Evolutionary conservation across 371 early-diverging fungal genomes (phyloP).

Genomic region (Rhizomucor miehei): DNA sequence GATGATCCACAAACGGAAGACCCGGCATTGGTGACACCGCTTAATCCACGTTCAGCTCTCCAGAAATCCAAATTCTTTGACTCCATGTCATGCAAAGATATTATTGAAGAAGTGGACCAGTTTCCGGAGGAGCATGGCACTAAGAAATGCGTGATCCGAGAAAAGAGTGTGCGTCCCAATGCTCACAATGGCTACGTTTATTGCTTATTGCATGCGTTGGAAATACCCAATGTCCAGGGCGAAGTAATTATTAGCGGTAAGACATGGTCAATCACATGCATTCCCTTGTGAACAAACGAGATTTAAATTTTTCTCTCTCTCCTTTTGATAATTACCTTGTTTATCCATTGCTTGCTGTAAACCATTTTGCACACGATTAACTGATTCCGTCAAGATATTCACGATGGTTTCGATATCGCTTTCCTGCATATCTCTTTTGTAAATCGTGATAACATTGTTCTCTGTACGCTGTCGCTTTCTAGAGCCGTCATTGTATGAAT

Average conservation of each 20-base stretch:
- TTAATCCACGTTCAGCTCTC: constrained; percentile 13
- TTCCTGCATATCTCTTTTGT: too few relatives aligned
- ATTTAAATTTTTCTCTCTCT: too few relatives aligned
- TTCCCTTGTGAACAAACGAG: background rate
- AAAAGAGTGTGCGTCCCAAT: constrained; percentile 53
- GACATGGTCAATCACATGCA: too few relatives aligned
- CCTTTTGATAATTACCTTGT: too few relatives aligned
- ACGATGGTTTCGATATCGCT: background rate
- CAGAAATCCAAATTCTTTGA: constrained; percentile 46
- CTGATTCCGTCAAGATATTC: background rate
- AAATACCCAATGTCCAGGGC: constrained; percentile 52
- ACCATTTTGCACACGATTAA: background rate
- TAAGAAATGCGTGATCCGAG: constrained; percentile 54
- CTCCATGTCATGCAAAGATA: constrained; percentile 15
- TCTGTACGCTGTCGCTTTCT: too few relatives aligned
- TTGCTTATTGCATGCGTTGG: constrained; percentile 52
- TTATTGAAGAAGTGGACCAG: constrained; percentile 15
- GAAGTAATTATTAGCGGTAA: constrained; percentile 63
- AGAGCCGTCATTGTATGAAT: too few relatives aligned
- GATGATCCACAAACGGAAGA: constrained; percentile 48
- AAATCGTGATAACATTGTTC: too few relatives aligned
- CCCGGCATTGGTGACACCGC: constrained; percentile 18
- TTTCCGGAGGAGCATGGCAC: constrained; percentile 34
- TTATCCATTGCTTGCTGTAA: too few relatives aligned
- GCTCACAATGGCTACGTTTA: constrained; percentile 82